These are phyloP conservation scores for Miamiensis avidus DNA, from an alignment of 169 alveolate species.

Conservation along the genomic window DNA sequence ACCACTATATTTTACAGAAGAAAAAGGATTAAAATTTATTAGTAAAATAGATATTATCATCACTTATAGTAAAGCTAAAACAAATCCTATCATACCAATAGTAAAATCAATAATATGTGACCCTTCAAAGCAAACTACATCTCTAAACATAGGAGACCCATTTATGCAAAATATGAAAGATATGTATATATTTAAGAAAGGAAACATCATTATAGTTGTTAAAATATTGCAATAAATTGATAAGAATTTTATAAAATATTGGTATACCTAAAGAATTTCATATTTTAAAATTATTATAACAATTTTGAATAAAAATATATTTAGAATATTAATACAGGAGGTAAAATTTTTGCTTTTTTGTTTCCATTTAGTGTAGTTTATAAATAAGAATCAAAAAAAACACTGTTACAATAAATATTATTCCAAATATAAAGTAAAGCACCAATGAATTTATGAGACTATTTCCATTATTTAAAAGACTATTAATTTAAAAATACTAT, in stretches of 20 bases:
- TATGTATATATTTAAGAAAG: background rate
- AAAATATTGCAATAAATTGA: no score
- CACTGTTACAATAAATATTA: background rate
- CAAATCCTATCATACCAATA: background rate
- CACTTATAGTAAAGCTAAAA: background rate
- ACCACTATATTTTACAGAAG: background rate
- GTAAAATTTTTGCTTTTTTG: no score
- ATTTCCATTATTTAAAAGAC: background rate
- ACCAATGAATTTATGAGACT: background rate
- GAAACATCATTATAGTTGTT: background rate
- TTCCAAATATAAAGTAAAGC: background rate
- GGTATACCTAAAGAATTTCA: background rate
- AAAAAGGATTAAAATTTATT: background rate
- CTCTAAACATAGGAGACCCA: background rate
- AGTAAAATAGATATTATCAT: no score
- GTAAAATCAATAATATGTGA: background rate
- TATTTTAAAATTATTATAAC: no score
- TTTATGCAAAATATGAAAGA: background rate
- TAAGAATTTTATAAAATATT: no score
- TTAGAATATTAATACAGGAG: no score
- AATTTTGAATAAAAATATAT: no score
- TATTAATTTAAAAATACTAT: background rate
- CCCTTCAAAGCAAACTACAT: background rate
- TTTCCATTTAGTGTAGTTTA: background rate
- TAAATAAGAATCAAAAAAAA: background rate